Evolutionary conservation across 2,329 filamentous ascomycete species (phyloP).

Genomic region (Periglandula ipomoeae): DNA sequence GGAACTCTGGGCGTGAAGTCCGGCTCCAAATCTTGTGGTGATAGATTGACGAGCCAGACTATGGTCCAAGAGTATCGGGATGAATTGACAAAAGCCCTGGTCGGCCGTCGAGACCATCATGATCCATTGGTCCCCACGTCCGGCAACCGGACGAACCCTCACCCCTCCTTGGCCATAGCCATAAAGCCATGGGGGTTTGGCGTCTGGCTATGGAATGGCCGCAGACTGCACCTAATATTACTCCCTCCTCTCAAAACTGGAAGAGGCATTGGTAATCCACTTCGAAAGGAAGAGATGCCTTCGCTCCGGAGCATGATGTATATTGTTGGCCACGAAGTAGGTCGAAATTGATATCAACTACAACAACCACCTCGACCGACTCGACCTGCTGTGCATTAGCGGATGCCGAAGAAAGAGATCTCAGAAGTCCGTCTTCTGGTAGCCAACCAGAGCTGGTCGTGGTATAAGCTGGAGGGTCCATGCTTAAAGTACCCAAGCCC

Average conservation of each 20-base stretch:
- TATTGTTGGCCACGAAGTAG: background rate
- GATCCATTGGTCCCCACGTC: background rate
- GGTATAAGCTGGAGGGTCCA: background rate
- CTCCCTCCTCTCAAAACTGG: background rate
- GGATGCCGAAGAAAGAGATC: slow-evolving; percentile 23
- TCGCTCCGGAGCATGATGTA: too few species aligned
- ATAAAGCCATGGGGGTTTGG: background rate
- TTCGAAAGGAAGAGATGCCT: too few species aligned
- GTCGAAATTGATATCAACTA: background rate
- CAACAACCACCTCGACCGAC: background rate
- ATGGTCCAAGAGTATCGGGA: background rate
- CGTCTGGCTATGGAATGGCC: background rate
- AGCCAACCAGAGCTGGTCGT: slow-evolving; percentile 16
- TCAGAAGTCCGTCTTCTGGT: slow-evolving; percentile 19
- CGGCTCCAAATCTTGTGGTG: background rate
- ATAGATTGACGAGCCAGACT: background rate
- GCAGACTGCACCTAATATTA: background rate
- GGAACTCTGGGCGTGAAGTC: background rate
- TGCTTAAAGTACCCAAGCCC: background rate
- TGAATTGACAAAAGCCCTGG: background rate
- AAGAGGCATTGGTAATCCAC: too few species aligned
- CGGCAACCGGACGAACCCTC: slow-evolving; percentile 9
- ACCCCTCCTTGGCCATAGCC: background rate
- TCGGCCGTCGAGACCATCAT: background rate
- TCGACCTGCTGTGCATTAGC: slow-evolving; percentile 22